Conservation (phyloP, 169 alveolate species). For the Plasmodium knowlesi region DNA sequence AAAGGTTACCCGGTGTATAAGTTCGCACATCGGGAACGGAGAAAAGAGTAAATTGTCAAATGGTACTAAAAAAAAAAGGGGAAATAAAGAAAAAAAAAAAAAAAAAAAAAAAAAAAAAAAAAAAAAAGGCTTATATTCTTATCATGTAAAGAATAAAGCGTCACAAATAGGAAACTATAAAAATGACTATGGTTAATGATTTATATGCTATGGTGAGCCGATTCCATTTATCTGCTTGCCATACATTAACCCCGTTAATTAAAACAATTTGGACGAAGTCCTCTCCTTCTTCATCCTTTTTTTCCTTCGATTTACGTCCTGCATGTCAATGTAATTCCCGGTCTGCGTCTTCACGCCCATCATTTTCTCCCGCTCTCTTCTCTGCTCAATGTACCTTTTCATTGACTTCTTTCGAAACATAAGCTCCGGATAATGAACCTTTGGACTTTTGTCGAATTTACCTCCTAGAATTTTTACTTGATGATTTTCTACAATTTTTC, state of each 20-base stretch:
- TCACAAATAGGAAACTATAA: not conserved
- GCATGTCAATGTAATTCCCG: conserved; percentile 39
- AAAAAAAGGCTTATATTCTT: not conserved
- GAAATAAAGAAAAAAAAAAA: too few species aligned
- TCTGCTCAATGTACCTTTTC: conserved; percentile 76
- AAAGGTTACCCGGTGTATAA: not conserved
- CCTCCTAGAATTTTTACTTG: conserved; percentile 59
- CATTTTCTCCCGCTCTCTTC: conserved; percentile 76
- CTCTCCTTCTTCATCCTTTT: not conserved
- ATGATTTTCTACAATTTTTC: conserved; percentile 62
- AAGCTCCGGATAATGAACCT: conserved; percentile 83
- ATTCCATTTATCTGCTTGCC: not conserved
- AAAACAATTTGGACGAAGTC: not conserved
- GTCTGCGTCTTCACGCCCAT: conserved; percentile 14
- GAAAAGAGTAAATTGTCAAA: not conserved
- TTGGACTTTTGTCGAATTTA: conserved; percentile 65
- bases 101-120: too few species aligned
- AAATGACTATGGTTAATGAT: not conserved
- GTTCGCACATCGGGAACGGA: not conserved
- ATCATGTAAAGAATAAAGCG: not conserved
- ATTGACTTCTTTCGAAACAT: conserved; percentile 78
- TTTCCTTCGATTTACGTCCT: conserved; percentile 43
- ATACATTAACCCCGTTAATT: not conserved
- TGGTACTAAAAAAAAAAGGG: not conserved
- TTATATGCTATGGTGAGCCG: not conserved